Percentiles rank a stretch among this genome's conserved stretches.
These are phyloP conservation scores for Macrophomina tecta DNA, from an alignment of 2,329 filamentous ascomycete genomes.

Conservation along the genomic window DNA sequence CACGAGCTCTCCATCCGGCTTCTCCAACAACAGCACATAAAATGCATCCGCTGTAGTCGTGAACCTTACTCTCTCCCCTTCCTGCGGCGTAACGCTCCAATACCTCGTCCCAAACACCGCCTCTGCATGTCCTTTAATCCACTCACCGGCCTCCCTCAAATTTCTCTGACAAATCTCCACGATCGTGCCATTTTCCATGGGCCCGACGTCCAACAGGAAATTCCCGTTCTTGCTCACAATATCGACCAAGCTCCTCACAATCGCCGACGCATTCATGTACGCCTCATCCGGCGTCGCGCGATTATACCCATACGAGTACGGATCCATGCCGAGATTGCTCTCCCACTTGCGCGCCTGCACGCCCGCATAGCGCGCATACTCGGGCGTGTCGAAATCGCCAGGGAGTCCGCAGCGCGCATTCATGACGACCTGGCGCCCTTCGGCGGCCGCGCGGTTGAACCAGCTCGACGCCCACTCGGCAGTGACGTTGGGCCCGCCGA, in stretches of 20 bases:
- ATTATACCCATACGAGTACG: conserved; percentile 66
- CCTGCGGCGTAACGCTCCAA: conserved; percentile 56
- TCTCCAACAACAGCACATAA: conserved; percentile 5
- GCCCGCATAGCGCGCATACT: conserved; percentile 59
- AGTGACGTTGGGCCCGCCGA: conserved; percentile 52
- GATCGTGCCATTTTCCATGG: conserved; percentile 60
- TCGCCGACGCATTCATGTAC: conserved; percentile 60
- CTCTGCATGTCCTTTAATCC: conserved; percentile 61
- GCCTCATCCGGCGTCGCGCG: conserved; percentile 55
- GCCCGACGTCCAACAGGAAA: conserved; percentile 63
- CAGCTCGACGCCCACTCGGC: conserved; percentile 50
- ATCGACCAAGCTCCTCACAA: conserved; percentile 58
- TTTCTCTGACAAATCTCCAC: conserved; percentile 55
- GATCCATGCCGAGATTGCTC: conserved; percentile 65
- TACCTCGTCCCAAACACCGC: conserved; percentile 65
- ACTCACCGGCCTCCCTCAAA: conserved; percentile 59
- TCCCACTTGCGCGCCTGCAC: conserved; percentile 65
- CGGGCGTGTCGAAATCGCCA: conserved; percentile 66
- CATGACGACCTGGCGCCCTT: conserved; percentile 59
- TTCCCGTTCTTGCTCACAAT: conserved; percentile 64
- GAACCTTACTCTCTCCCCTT: conserved; percentile 55
- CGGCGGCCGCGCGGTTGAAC: conserved; percentile 48
- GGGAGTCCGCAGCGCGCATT: conserved; percentile 64
- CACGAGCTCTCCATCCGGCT: conserved; percentile 35
- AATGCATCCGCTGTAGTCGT: conserved; percentile 39